Evolutionary conservation across 495 filamentous ascomycete genomes (phyloP), one percentile per base, ranked within the genome.

Genomic region (Thozetella sp.): DNA sequence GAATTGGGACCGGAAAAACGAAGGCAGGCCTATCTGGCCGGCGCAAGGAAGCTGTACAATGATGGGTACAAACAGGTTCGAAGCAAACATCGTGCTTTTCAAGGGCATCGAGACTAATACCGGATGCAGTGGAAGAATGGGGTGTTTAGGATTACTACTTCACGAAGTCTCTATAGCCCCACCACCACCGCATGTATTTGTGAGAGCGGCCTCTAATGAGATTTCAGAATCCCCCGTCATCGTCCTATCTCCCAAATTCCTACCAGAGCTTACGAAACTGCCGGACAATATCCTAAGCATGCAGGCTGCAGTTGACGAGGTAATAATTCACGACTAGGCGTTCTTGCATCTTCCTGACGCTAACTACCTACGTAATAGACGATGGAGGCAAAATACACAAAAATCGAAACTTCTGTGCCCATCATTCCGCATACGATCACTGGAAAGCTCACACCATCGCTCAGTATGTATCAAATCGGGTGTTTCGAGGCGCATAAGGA

Each of bases 221-320:
- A 27, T n/a, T 26, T 22, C 30, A 1, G 34, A 59, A 57, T 64
- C 25, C 58, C 51, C 50, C 45, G 63, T 73, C 27, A 55, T 78
- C 12, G 66, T 76, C 2, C 48, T 78, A 2, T 70, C 75, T 0
- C 65, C 71, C 24, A 63, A 63, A 37, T 71, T 67, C 40, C 58
- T 78, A 26, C 58, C 58, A 23, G 73, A 76, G 63, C 67, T 78
- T 22, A 65, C 66, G 40, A 68, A 66, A 11, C 68, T 76, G 12
- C 72, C 72, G 2, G 75, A 78, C 20, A 65, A 74, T 46, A 59
- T 72, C 22, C 63, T 78, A 46, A 65, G 65, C 57, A 70, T 74
- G 25, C 51, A 71, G 52, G 71, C 57, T 22, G 71, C 75, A 26
- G 59, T 74, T 54, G 63, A 59, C 10, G 58, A 71, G 30, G 65